Conservation (phyloP, 2,329 filamentous ascomycete genomes). For the Neonectria hederae region DNA sequence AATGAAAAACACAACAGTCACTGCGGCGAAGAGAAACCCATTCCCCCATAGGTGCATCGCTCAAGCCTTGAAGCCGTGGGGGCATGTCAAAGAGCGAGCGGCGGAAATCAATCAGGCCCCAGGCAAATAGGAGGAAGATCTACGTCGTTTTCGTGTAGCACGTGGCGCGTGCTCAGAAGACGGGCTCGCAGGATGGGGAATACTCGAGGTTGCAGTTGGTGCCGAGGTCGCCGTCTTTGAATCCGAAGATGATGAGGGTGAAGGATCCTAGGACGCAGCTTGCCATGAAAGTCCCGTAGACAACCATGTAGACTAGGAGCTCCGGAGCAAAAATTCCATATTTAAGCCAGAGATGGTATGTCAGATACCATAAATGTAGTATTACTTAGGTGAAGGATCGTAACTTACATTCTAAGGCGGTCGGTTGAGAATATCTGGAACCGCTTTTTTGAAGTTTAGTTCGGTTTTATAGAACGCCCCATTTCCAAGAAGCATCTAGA, state of each 20-base stretch:
- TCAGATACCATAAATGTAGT: not conserved
- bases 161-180: conserved; percentile 72
- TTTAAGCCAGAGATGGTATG: conserved; percentile 39
- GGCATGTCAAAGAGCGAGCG: conserved; percentile 71
- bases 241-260: conserved; percentile 61
- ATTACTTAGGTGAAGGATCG: not conserved
- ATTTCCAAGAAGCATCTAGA: conserved; percentile 80
- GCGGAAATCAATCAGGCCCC: conserved; percentile 74
- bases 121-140: conserved; percentile 75
- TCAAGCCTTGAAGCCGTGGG: conserved; percentile 62
- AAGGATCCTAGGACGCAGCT: conserved; percentile 67
- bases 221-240: conserved; percentile 61
- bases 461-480: conserved; percentile 77
- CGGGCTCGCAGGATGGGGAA: conserved; percentile 60
- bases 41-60: conserved; percentile 64
- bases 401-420: conserved; percentile 57
- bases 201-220: conserved; percentile 65
- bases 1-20: conserved; percentile 63
- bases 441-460: conserved; percentile 73
- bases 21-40: conserved; percentile 59
- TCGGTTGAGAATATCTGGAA: conserved; percentile 71
- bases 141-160: conserved; percentile 74
- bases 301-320: conserved; percentile 69
- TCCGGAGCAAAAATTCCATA: conserved; percentile 71
- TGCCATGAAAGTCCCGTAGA: conserved; percentile 72